Conservation (phyloP, 192 early-diverging fungal genomes). For the Coemansia sp. region DNA sequence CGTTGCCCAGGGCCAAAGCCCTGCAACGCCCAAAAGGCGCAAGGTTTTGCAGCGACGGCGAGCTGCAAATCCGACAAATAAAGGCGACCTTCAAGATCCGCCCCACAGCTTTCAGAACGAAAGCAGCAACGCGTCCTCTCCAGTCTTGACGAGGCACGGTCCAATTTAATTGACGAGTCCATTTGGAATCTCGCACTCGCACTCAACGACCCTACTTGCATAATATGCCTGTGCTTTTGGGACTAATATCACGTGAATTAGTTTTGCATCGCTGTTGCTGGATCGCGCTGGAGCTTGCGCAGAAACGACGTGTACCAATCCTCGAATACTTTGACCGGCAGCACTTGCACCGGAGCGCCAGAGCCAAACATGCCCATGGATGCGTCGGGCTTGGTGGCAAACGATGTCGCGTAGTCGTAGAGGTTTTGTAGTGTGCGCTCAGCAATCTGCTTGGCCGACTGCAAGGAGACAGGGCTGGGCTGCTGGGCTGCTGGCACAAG, state of each 20-base stretch:
- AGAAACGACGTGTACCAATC: constrained; percentile 79
- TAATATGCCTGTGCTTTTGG: constrained; percentile 14
- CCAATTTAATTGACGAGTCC: neutral
- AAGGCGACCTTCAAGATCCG: neutral
- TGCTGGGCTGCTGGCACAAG: constrained; percentile 24
- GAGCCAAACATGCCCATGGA: constrained; percentile 52
- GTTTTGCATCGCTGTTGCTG: constrained; percentile 33
- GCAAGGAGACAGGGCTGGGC: constrained; percentile 21
- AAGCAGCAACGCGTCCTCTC: neutral
- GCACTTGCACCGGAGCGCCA: constrained; percentile 43
- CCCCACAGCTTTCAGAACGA: neutral
- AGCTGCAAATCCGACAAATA: neutral
- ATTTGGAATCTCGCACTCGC: too few species aligned
- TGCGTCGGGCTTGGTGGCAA: constrained; percentile 57
- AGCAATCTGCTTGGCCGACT: constrained; percentile 59
- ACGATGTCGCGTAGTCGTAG: constrained; percentile 77
- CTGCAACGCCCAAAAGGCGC: neutral
- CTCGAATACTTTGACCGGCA: constrained; percentile 72
- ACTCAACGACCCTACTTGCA: neutral
- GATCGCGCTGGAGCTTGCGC: constrained; percentile 73
- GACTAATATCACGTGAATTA: constrained; percentile 20
- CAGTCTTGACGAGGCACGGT: neutral
- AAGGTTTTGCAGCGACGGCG: neutral
- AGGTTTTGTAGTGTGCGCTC: constrained; percentile 66
- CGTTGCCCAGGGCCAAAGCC: neutral